Conservation (phyloP, 164 flowering plant genomes). For the Magnolia officinalis region DNA sequence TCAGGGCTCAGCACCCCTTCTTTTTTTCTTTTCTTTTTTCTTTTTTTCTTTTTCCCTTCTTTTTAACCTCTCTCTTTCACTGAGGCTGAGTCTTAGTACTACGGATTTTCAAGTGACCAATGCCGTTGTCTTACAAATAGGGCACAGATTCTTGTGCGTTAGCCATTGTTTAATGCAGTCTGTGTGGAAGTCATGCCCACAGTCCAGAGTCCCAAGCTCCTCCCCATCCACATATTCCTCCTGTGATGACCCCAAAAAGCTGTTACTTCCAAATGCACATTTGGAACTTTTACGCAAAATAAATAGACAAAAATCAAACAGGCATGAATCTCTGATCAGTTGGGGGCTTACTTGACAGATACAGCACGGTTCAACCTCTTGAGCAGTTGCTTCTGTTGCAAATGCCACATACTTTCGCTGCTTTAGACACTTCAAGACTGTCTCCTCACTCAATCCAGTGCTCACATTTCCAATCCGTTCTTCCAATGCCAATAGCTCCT, state of each 20-base stretch:
- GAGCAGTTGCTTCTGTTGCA: constrained; percentile 11
- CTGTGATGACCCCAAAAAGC: constrained; percentile 29
- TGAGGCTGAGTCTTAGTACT: not conserved
- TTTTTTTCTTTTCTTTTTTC: not conserved
- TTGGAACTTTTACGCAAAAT: not conserved
- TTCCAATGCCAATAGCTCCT: constrained; percentile 84
- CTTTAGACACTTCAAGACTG: constrained; percentile 46
- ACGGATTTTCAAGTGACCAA: constrained; percentile 11
- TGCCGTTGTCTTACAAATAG: constrained; percentile 74
- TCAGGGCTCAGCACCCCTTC: not conserved
- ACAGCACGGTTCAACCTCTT: constrained; percentile 71
- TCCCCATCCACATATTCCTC: constrained; percentile 65
- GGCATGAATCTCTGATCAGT: not conserved
- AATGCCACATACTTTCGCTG: constrained; percentile 30
- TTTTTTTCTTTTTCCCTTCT: not conserved
- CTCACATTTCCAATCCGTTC: constrained; percentile 85
- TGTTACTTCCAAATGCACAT: not conserved
- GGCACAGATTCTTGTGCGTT: constrained; percentile 73
- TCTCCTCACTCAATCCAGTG: constrained; percentile 73
- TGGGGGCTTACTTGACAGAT: constrained; percentile 61
- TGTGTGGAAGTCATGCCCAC: constrained; percentile 79
- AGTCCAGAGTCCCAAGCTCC: constrained; percentile 59
- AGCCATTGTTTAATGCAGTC: constrained; percentile 81
- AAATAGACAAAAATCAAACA: not conserved
- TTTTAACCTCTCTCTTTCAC: not conserved